Percentiles rank a stretch among this genome's conserved stretches.
Conservation (phyloP, 306 rosid genomes). For the Cicer chorassanicum region DNA sequence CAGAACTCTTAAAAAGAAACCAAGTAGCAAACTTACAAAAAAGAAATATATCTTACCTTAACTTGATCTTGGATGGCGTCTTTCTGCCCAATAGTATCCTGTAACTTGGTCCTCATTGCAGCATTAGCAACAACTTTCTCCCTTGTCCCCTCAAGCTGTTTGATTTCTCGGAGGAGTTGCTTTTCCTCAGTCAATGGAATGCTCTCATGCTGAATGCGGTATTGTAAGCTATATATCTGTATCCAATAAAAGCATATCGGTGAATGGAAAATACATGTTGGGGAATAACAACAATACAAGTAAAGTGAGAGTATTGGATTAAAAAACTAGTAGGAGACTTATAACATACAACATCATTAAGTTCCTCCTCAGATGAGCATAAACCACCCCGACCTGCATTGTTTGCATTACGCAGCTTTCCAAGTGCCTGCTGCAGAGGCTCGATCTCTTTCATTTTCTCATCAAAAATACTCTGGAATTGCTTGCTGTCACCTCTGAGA, state of each 20-base stretch:
- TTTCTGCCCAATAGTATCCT: constrained; percentile 80
- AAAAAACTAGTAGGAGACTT: constrained; percentile 32
- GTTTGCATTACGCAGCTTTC: constrained; percentile 80
- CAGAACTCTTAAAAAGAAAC: constrained; percentile 17
- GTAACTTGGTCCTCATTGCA: constrained; percentile 81
- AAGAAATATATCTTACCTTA: constrained; percentile 62
- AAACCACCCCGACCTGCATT: constrained; percentile 69
- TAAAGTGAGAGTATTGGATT: constrained; percentile 35
- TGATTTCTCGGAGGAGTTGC: constrained; percentile 85
- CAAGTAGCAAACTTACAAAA: constrained; percentile 33
- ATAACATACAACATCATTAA: constrained; percentile 65
- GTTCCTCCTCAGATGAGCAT: constrained; percentile 95
- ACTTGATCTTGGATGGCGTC: constrained; percentile 83
- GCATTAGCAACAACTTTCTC: constrained; percentile 83
- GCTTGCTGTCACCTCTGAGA: constrained; percentile 73
- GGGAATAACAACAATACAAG: constrained; percentile 12
- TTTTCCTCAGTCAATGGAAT: constrained; percentile 89
- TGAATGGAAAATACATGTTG: constrained; percentile 8
- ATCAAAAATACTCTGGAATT: constrained; percentile 65
- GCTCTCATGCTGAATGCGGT: constrained; percentile 96
- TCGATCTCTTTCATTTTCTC: constrained; percentile 86
- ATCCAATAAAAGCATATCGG: constrained; percentile 44
- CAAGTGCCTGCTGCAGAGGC: constrained; percentile 89
- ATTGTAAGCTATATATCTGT: constrained; percentile 81
- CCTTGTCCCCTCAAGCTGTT: constrained; percentile 94